Percentiles rank a stretch among this genome's conserved stretches.
Conservation (phyloP, 2,329 filamentous ascomycete species). For the Fusarium globosum region DNA sequence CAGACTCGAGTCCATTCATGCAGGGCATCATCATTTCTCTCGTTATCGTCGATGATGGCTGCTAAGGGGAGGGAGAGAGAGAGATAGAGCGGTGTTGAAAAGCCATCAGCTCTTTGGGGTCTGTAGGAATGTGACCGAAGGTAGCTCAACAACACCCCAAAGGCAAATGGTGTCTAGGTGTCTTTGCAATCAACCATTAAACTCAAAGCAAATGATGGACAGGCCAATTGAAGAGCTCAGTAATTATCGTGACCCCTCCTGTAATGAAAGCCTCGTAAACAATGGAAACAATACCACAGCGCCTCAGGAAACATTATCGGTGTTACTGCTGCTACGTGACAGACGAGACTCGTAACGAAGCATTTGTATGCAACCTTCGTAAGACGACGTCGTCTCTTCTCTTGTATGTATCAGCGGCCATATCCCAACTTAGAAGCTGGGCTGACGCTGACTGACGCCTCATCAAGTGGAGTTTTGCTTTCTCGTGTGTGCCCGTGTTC, state of each 20-base stretch:
- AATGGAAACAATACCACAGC: neutral
- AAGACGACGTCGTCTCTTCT: constrained; percentile 24
- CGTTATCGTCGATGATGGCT: constrained; percentile 8
- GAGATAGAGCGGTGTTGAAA: neutral
- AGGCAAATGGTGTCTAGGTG: neutral
- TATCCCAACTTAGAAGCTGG: constrained; percentile 10
- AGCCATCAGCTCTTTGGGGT: neutral
- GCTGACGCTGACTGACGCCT: constrained; percentile 28
- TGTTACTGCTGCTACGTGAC: neutral
- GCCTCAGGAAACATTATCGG: neutral
- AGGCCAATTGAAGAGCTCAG: neutral
- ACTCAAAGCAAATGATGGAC: neutral
- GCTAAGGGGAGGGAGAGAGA: constrained; percentile 1
- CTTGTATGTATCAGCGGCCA: constrained; percentile 10
- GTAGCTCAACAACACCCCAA: neutral
- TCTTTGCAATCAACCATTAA: constrained; percentile 4
- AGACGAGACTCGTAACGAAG: neutral
- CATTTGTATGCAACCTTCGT: constrained; percentile 12
- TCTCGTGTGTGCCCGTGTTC: constrained; percentile 19
- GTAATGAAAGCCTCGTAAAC: neutral
- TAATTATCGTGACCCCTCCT: neutral
- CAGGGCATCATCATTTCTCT: constrained; percentile 29
- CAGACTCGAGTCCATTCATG: constrained; percentile 20
- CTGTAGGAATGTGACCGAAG: constrained; percentile 24
- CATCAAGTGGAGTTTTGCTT: constrained; percentile 25